Percentiles rank a stretch among this genome's conserved stretches.
Evolutionary conservation across 768 basidiomycete genomes (phyloP).

Genomic region (Boletus rubroflammeus): DNA sequence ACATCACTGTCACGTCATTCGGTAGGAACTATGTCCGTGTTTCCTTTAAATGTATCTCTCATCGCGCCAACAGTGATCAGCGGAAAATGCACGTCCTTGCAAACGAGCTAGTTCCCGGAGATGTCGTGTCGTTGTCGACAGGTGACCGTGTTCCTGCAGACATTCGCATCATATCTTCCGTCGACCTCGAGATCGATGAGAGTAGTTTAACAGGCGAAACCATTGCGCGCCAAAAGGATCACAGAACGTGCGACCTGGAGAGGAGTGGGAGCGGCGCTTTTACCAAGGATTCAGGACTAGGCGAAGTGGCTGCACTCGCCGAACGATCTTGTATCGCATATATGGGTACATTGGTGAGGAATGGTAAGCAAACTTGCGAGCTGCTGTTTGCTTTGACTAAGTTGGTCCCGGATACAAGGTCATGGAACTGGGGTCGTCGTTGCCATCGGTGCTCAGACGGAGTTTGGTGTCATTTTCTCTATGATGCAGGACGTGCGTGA

Average conservation of each 20-base stretch:
- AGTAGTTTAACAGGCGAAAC: slow-evolving; percentile 95
- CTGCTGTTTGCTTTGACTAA: slow-evolving; percentile 1
- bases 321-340: slow-evolving; percentile 87
- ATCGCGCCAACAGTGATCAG: slow-evolving; percentile 36
- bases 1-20: slow-evolving; percentile 90
- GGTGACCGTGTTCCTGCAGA: slow-evolving; percentile 96
- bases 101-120: slow-evolving; percentile 95
- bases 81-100: slow-evolving; percentile 78
- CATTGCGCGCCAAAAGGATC: slow-evolving; percentile 65
- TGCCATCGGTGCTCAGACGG: slow-evolving; percentile 78
- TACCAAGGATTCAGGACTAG: slow-evolving; percentile 33
- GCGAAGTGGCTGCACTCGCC: slow-evolving; percentile 56
- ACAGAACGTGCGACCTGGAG: slow-evolving; percentile 50
- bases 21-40: slow-evolving; percentile 33
- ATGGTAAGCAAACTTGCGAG: slow-evolving; percentile 47
- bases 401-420: slow-evolving; percentile 39
- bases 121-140: slow-evolving; percentile 83
- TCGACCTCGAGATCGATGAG: slow-evolving; percentile 93
- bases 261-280: slow-evolving; percentile 14
- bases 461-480: slow-evolving; percentile 94
- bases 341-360: slow-evolving; percentile 94
- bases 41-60: neutral
- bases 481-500: slow-evolving; percentile 92
- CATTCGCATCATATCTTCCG: slow-evolving; percentile 73
- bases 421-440: slow-evolving; percentile 86